Conservation (phyloP, 805 yeast species). For the Myxozyma neotropica region DNA sequence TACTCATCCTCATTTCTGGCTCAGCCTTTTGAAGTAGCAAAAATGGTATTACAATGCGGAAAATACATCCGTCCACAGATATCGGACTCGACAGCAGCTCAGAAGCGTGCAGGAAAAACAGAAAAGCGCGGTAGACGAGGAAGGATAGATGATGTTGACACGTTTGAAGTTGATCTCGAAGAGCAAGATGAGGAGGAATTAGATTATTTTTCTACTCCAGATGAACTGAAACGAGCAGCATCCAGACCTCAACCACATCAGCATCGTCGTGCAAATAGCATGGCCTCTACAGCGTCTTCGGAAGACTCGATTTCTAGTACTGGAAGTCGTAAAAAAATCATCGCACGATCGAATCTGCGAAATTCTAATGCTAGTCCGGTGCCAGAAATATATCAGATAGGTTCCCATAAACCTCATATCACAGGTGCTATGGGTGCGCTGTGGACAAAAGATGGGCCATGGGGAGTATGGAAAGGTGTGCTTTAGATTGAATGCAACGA, state of each 20-base stretch:
- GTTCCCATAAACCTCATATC: constrained; percentile 40
- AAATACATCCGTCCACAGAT: constrained; percentile 39
- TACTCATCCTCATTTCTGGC: constrained; percentile 69
- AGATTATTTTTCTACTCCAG: constrained; percentile 31
- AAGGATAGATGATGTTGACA: constrained; percentile 22
- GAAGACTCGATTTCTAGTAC: not conserved
- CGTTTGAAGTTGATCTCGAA: constrained; percentile 19
- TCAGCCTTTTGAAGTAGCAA: constrained; percentile 87
- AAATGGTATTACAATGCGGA: constrained; percentile 80
- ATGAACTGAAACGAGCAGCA: constrained; percentile 3
- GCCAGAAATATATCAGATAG: constrained; percentile 26
- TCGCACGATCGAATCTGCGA: not conserved
- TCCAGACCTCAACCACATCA: not conserved
- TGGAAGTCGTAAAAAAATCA: not conserved
- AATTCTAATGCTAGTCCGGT: constrained; percentile 8
- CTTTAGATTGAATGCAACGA: no score
- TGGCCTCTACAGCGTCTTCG: constrained; percentile 11
- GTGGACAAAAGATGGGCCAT: constrained; percentile 65
- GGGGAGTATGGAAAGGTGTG: constrained; percentile 61
- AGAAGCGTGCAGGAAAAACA: constrained; percentile 23
- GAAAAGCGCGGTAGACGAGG: constrained; percentile 32
- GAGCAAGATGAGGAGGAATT: constrained; percentile 33
- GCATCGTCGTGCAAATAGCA: constrained; percentile 11
- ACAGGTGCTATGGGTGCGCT: constrained; percentile 48
- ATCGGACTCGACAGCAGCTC: not conserved